phyloP scores from a whole-genome alignment of 345 rosid species.

The Lepidium sativum region DNA sequence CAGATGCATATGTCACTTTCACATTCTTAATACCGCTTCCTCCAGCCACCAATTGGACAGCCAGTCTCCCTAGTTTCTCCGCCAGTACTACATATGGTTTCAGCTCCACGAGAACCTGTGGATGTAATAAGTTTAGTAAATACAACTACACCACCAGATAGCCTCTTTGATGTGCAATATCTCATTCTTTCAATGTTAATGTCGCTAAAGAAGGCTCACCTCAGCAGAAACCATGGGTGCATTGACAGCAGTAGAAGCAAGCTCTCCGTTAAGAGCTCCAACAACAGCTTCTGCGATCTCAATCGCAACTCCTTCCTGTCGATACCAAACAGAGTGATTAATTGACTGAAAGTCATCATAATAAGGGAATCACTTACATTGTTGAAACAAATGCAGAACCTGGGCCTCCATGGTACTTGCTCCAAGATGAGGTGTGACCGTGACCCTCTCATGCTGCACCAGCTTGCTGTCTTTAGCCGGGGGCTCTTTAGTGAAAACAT shows the following conservation, averaged over 20 bases:
- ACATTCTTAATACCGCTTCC: slow-evolving; percentile 70
- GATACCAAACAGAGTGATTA: background rate
- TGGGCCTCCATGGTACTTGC: slow-evolving; percentile 84
- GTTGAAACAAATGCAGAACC: slow-evolving; percentile 22
- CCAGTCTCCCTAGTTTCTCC: slow-evolving; percentile 69
- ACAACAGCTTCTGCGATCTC: slow-evolving; percentile 84
- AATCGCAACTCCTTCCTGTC: slow-evolving; percentile 73
- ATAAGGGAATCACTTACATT: background rate
- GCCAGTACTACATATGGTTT: slow-evolving; percentile 63
- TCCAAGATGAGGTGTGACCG: slow-evolving; percentile 81
- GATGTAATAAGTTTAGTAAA: background rate
- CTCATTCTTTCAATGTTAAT: background rate
- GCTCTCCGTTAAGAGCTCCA: slow-evolving; percentile 77
- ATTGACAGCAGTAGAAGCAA: slow-evolving; percentile 80
- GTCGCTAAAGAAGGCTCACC: slow-evolving; percentile 24
- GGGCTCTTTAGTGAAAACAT: slow-evolving; percentile 70
- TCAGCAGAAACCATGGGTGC: slow-evolving; percentile 91
- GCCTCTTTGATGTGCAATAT: background rate
- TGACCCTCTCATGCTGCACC: slow-evolving; percentile 64
- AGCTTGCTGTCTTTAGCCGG: slow-evolving; percentile 56
- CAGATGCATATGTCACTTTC: slow-evolving; percentile 58
- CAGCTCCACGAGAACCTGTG: slow-evolving; percentile 66
- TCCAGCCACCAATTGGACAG: slow-evolving; percentile 64
- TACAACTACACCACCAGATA: background rate
- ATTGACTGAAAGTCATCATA: background rate